phyloP scores from a whole-genome alignment of 2,329 filamentous ascomycete genomes.

The Lasiodiplodia hormozganensis region DNA sequence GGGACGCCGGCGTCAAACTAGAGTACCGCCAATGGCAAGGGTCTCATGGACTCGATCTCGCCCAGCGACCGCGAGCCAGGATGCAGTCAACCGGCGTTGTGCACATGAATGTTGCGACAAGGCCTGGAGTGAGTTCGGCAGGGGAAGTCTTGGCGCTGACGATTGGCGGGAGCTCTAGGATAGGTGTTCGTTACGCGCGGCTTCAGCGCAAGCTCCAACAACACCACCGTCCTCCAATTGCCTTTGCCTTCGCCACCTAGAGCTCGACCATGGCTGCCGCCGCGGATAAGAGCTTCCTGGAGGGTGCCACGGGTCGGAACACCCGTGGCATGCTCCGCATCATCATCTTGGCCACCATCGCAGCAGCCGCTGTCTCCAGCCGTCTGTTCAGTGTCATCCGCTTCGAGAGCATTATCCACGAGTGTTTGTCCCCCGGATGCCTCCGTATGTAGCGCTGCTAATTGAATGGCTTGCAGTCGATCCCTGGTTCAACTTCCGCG shows the following conservation, averaged over 20 bases:
- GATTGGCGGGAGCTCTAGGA: slow-evolving; percentile 26
- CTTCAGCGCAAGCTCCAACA: slow-evolving; percentile 27
- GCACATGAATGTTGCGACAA: not conserved
- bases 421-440: slow-evolving; percentile 73
- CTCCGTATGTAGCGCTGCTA: not conserved
- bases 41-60: not conserved
- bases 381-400: slow-evolving; percentile 98
- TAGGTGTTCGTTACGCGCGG: slow-evolving; percentile 29
- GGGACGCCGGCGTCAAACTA: not conserved
- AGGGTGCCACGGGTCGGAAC: slow-evolving; percentile 80
- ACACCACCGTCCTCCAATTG: slow-evolving; percentile 26
- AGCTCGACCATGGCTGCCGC: slow-evolving; percentile 47
- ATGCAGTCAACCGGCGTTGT: not conserved
- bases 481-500: slow-evolving; percentile 99
- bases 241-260: slow-evolving; percentile 31
- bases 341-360: slow-evolving; percentile 89
- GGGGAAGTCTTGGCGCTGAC: slow-evolving; percentile 28
- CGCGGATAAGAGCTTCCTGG: slow-evolving; percentile 63
- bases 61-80: not conserved
- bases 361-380: slow-evolving; percentile 87
- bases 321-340: slow-evolving; percentile 85
- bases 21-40: not conserved
- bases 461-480: slow-evolving; percentile 72
- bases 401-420: slow-evolving; percentile 99
- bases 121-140: slow-evolving; percentile 12